A percentile compares a stretch with the other conserved stretches of the same genome.
These are phyloP conservation scores for Plenodomus tracheiphilus DNA, from an alignment of 2,329 filamentous ascomycete genomes.

Conservation along the genomic window DNA sequence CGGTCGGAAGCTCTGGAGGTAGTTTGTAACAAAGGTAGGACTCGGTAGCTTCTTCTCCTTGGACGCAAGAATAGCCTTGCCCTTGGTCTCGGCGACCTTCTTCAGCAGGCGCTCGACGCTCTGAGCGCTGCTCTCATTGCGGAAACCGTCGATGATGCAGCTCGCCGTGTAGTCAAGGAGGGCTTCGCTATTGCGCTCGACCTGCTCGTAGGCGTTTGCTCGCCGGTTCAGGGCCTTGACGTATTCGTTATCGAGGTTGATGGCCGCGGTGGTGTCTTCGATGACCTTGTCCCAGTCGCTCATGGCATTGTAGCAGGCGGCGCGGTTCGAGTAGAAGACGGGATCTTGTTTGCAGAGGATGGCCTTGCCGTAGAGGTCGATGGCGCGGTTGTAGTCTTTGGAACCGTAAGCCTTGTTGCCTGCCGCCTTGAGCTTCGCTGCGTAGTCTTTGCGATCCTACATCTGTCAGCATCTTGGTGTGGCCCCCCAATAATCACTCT, in stretches of 20 bases:
- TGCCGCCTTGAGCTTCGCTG: conserved; percentile 88
- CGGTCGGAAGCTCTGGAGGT: conserved; percentile 95
- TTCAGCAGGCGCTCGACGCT: conserved; percentile 92
- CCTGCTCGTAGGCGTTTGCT: conserved; percentile 94
- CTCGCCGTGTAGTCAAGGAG: conserved; percentile 97
- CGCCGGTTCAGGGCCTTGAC: conserved; percentile 97
- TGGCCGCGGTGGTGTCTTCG: conserved; percentile 92
- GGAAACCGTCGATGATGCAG: conserved; percentile 98
- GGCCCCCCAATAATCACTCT: background rate
- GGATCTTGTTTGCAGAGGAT: conserved; percentile 97
- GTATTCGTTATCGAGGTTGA: conserved; percentile 92
- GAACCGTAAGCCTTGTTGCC: conserved; percentile 95
- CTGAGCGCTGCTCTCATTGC: conserved; percentile 84
- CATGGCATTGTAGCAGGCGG: conserved; percentile 94
- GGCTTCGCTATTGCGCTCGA: conserved; percentile 87
- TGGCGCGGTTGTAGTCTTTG: conserved; percentile 92
- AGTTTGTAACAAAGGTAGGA: conserved; percentile 96
- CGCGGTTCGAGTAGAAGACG: conserved; percentile 98
- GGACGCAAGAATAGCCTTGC: conserved; percentile 79
- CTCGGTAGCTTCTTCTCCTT: conserved; percentile 88
- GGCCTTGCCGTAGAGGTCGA: conserved; percentile 92
- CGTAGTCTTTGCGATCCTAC: conserved; percentile 81
- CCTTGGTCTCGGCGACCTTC: conserved; percentile 95
- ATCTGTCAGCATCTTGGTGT: conserved; percentile 40
- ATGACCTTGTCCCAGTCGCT: conserved; percentile 94